Base-by-base conservation (phyloP, 371 early-diverging fungal genomes). In the Mucor piriformis region DNA sequence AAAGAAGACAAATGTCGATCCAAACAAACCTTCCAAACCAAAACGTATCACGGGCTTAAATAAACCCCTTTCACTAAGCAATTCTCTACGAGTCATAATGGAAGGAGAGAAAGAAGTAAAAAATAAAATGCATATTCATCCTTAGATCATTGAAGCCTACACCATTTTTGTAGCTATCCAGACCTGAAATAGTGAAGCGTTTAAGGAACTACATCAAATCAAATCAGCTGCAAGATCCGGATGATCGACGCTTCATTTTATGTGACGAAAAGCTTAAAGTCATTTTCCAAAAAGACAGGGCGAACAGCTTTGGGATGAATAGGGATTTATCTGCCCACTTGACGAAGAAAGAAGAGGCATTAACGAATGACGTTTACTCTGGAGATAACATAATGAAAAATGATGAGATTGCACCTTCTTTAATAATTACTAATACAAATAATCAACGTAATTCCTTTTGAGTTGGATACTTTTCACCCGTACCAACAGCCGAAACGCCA, bases 161-260 rank as follows among this genome's bases (percentile, higher is more conserved):
- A 42, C 38, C 21, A 20, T 7, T 40, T 18, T 24, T n/a, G 0
- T 20, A 74, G 75, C 49, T 77, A 16, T 68, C 78, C 3, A 44
- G 79, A 52, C 64, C 73, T 20, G 72, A 75, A 50, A 74, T 80
- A 12, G 77, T 79, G 11, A 81, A 82, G 49, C 34, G 61, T 11
- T 34, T 81, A 10, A 78, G 82, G 82, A 61, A 34, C 25, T 76
- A 82, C 51, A 79, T 81, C 35, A 81, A 81, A 43, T 56, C 64
- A 16, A 59, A 80, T 51, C 48, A 74, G n/a, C 57, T 81, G 13
- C 82, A 81, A 55, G 82, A 82, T 61, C 79, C 82, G n/a, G 49
- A 47, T 7, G 77, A 82, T 59, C 49, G 69, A 25, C 51, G 82
- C 21, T 70, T 35, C 47, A 76, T 81, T 23, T n/a, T 79, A 23